phyloP scores from a whole-genome alignment of 169 alveolate genomes.

The Perkinsus olseni region DNA sequence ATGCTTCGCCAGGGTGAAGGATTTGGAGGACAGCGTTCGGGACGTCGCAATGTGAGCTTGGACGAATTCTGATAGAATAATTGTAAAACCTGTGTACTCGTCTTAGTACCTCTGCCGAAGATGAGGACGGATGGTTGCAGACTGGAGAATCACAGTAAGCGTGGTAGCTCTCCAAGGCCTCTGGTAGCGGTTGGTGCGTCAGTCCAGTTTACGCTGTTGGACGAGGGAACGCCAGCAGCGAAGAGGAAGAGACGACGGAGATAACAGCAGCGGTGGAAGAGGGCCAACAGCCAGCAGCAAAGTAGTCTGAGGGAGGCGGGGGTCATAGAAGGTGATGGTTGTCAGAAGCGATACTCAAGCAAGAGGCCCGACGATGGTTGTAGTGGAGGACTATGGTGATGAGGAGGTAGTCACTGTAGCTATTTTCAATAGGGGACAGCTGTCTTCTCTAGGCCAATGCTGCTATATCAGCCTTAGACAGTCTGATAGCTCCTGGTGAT shows the following conservation, averaged over 20 bases:
- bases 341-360: not conserved
- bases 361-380: not conserved
- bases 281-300: not conserved
- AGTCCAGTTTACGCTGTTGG: not conserved
- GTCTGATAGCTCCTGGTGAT: not conserved
- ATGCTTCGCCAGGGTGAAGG: conserved; percentile 53
- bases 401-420: not conserved
- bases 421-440: no score
- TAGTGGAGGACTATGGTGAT: not conserved
- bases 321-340: not conserved
- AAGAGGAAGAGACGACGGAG: not conserved
- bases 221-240: not conserved
- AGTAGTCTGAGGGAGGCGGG: no score
- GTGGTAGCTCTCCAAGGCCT: not conserved
- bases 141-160: not conserved
- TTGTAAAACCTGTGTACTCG: not conserved
- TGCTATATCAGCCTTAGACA: not conserved
- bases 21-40: conserved; percentile 30
- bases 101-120: not conserved
- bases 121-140: not conserved
- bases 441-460: not conserved
- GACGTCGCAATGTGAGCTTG: not conserved
- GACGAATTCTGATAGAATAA: not conserved
- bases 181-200: not conserved
- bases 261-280: not conserved